These are phyloP conservation scores for Neurospora cerealis DNA, from an alignment of 495 filamentous ascomycete genomes.

Conservation along the genomic window DNA sequence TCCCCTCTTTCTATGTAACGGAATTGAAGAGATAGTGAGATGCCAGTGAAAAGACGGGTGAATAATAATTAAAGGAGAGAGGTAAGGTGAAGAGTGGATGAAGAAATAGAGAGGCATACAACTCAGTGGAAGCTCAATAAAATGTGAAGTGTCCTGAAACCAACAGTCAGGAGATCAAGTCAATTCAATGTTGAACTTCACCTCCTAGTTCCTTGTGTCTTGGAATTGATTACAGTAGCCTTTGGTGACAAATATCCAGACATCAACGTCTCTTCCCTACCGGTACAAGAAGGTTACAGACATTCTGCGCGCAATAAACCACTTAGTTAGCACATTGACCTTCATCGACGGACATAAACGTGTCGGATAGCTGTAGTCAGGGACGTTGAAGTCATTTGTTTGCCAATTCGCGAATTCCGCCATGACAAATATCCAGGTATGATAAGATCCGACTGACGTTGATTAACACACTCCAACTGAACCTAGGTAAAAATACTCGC, in stretches of 20 bases:
- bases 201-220: neutral
- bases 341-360: neutral
- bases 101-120: neutral
- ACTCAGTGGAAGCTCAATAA: neutral
- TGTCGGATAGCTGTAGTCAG: no score
- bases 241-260: neutral
- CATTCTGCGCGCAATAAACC: neutral
- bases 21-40: neutral
- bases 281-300: neutral
- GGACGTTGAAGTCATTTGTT: neutral
- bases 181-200: neutral
- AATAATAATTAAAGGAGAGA: neutral
- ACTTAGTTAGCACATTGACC: neutral
- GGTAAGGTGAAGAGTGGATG: neutral
- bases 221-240: neutral
- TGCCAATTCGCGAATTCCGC: neutral
- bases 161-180: neutral
- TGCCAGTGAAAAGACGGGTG: no score
- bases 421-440: neutral
- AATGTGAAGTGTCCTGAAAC: neutral
- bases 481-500: neutral
- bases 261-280: neutral
- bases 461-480: neutral
- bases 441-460: neutral
- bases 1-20: neutral